Evolutionary conservation across 179 eudicot species (phyloP), one percentile per base, ranked within the genome.

Genomic region (Patellifolia procumbens): DNA sequence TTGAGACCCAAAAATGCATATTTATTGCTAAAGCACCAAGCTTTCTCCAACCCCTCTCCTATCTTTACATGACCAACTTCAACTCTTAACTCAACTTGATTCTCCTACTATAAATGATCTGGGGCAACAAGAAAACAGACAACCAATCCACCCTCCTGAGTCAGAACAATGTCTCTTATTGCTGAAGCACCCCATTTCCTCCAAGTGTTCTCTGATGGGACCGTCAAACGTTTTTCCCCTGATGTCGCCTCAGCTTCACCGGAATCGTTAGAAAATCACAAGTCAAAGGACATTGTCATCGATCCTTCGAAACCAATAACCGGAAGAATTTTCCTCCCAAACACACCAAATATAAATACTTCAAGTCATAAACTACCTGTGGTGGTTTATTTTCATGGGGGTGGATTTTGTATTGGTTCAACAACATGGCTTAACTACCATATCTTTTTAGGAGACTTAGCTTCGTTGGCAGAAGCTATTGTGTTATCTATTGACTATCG

Each of bases 331-430:
- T 90, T 88, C 75, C 62, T 86, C 17, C 97, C 89, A n/a, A 64
- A 78, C 24, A 42, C 61, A 7, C 72, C 32, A 70, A 39, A 72
- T 28, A 37, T 24, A 32, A 20, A 31, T 0, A 4, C 42, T 16
- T 10, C 52, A 0, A 29, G 20, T 12, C 31, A 7, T 35, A 74
- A 73, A 29, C 74, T 88, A 34, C 96, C 92, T 0, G 78, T 89
- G 13, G 64, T 92, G 5, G 81, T 92, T 68, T 89, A 91, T 42
- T 92, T 92, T 73, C 97, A 92, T 28, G 97, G 97, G 0, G 96
- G 97, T n/a, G 96, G 96, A 6, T 92, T 92, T 46, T 83, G 91
- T 76, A 87, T 91, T 20, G 94, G 97, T 28, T 89, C 96, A 2
- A 88, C 97, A 17, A 88, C 89, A 15, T 89, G 94, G 92, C 81